Conservation (phyloP, 192 early-diverging fungal genomes). For the Backusella circina region DNA sequence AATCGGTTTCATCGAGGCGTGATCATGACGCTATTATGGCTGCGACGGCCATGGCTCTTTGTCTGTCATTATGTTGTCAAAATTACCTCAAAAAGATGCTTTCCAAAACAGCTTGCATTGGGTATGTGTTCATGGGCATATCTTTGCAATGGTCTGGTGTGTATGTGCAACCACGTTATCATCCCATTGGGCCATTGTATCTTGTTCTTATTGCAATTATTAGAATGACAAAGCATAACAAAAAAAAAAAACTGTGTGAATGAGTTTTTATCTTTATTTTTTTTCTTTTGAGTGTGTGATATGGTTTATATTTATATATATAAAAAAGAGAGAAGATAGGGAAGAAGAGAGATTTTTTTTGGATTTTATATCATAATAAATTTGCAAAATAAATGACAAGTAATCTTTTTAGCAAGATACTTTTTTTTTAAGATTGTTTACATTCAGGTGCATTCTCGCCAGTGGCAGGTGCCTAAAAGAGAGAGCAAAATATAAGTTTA, state of each 20-base stretch:
- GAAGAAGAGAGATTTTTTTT: background rate
- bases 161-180: background rate
- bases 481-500: background rate
- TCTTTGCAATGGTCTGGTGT: background rate
- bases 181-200: too few relatives aligned
- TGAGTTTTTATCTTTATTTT: too few relatives aligned
- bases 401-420: background rate
- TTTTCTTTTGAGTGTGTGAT: too few relatives aligned
- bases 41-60: background rate
- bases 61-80: background rate
- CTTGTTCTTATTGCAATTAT: too few relatives aligned
- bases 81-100: background rate
- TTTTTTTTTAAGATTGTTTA: slow-evolving; percentile 38
- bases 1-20: background rate
- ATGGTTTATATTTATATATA: too few relatives aligned
- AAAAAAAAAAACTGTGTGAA: too few relatives aligned
- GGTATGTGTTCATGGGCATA: background rate
- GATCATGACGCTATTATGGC: background rate
- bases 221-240: too few relatives aligned
- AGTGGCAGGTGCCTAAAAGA: slow-evolving; percentile 39
- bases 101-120: background rate
- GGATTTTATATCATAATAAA: background rate
- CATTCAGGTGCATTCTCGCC: slow-evolving; percentile 57
- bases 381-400: too few relatives aligned
- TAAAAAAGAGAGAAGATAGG: too few relatives aligned